Evolutionary conservation across 176 grass and related monocot species (phyloP), one percentile per base, ranked within the genome.

Genomic region (Juncus effusus): DNA sequence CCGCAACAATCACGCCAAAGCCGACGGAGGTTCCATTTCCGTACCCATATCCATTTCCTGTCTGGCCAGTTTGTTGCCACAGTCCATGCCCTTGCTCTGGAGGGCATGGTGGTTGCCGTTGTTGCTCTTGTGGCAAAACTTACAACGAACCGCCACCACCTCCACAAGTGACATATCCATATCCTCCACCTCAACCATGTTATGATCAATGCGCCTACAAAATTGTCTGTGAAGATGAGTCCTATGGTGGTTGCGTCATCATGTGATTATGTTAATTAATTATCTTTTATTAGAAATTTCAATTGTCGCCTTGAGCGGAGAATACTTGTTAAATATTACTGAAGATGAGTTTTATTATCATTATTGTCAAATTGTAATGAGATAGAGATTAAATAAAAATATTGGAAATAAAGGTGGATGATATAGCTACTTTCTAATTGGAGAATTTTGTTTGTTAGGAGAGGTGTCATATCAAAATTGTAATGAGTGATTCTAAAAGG

Each of bases 81-180:
- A 44, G 40, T 36, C 79, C 79, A 55, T 82, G 79, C 57, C 72
- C 72, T 0, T 79, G 79, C 49, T 63, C 74, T 49, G 59, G 77
- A 47, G 82, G 80, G n/a, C 85, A 89, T 16, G 82, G 82, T 35
- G 77, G 77, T 3, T 83, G 90, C 77, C 90, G 87, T 41, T 86
- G 90, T 83, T 95, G 90, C 83, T 90, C 90, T 41, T 95, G 90
- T 61, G 88, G 88, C 67, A 82, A 60, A 69, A 13, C 12, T 13
- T 67, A 81, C 3, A 69, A 75, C 0, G 58, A 54, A 52, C 71
- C 78, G 6, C 19, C 14, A 60, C 79, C 55, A 7, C 58, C 76
- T 35, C 84, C 77, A 62, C 74, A 62, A 56, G 9, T 16, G 65
- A 28, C 68, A 36, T 6, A 37, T 1, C 76, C 85, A 56, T 64